Conservation (phyloP, 108 stramenopile genomes). For the Hondaea fermentalgiana region DNA sequence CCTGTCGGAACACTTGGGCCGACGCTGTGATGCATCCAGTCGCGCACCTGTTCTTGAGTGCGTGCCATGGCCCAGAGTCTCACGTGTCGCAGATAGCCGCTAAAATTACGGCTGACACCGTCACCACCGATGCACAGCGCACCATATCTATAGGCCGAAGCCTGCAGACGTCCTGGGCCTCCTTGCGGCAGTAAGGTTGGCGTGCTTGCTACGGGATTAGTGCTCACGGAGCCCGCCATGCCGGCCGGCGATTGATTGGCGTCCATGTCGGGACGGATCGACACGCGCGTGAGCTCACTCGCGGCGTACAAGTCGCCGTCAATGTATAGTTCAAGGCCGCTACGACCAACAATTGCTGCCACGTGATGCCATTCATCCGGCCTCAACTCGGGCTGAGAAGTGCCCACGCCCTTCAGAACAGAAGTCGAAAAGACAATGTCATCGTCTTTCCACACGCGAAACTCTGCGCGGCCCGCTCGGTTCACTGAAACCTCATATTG, state of each 20-base stretch:
- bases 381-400: background rate
- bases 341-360: background rate
- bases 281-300: background rate
- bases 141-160: background rate
- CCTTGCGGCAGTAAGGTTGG: background rate
- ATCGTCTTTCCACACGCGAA: background rate
- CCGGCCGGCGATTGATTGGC: background rate
- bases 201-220: too few relatives aligned
- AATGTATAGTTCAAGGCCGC: background rate
- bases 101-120: background rate
- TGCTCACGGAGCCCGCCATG: too few relatives aligned
- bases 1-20: background rate
- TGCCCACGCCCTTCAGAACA: background rate
- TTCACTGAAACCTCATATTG: background rate
- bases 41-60: background rate
- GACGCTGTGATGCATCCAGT: conserved; percentile 12
- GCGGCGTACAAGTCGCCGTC: background rate
- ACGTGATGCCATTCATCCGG: background rate
- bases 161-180: background rate
- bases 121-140: background rate
- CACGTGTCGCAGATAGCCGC: background rate
- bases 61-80: background rate
- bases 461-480: background rate
- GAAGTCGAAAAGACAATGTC: background rate
- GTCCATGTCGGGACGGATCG: background rate